Evolutionary conservation across 2,329 filamentous ascomycete genomes (phyloP).

Genomic region (Thelonectria rubi): DNA sequence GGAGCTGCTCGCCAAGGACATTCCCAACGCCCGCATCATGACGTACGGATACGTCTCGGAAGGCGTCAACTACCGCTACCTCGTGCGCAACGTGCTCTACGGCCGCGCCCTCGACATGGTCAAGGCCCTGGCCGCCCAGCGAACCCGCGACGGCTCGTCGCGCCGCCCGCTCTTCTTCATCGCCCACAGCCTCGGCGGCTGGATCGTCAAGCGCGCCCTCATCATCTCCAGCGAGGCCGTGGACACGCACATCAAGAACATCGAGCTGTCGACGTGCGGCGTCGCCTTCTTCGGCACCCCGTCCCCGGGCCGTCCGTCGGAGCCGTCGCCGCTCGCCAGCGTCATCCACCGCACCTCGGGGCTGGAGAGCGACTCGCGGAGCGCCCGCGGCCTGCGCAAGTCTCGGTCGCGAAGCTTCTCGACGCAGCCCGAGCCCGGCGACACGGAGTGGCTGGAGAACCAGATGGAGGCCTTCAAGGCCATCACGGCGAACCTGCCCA

Average conservation of each 20-base stretch:
- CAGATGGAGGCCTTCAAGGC: slow-evolving; percentile 27
- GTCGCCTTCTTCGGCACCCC: slow-evolving; percentile 25
- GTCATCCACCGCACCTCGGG: slow-evolving; percentile 23
- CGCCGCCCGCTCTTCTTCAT: slow-evolving; percentile 24
- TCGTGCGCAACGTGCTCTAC: slow-evolving; percentile 23
- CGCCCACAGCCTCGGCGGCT: slow-evolving; percentile 21
- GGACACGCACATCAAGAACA: slow-evolving; percentile 17
- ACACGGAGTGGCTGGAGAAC: slow-evolving; percentile 24
- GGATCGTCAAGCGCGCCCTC: slow-evolving; percentile 24
- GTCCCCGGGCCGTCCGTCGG: slow-evolving; percentile 23
- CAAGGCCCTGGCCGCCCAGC: slow-evolving; percentile 22
- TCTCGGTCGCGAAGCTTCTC: slow-evolving; percentile 11
- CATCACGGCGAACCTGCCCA: slow-evolving; percentile 21
- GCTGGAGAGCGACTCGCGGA: slow-evolving; percentile 4
- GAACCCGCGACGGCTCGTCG: slow-evolving; percentile 12
- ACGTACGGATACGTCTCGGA: slow-evolving; percentile 23
- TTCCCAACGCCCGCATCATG: slow-evolving; percentile 23
- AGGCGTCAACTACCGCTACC: slow-evolving; percentile 23
- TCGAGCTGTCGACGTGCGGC: slow-evolving; percentile 22
- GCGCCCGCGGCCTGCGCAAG: slow-evolving; percentile 1
- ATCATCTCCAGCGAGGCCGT: slow-evolving; percentile 24
- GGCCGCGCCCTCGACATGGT: slow-evolving; percentile 23
- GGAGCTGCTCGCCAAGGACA: slow-evolving; percentile 18
- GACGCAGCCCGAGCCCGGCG: slow-evolving; percentile 16
- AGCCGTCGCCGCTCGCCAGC: slow-evolving; percentile 20